These are phyloP conservation scores for Gynochthodes officinalis DNA, from an alignment of 257 asterid species.

Conservation along the genomic window DNA sequence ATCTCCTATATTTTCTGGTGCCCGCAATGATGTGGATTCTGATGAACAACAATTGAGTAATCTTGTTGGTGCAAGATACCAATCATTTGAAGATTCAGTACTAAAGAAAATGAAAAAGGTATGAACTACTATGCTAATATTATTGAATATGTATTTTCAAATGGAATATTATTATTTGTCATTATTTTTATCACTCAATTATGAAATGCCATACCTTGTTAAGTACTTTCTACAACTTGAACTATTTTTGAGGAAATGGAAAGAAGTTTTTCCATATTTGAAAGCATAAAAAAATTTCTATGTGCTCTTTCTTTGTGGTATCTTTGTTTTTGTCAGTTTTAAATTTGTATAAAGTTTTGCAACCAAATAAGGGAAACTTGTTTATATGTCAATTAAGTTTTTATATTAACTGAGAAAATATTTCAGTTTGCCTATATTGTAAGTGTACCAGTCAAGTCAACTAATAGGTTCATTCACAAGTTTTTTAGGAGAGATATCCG, in stretches of 20 bases:
- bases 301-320: background rate
- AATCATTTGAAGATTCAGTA: slow-evolving; percentile 69
- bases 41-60: slow-evolving; percentile 44
- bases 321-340: too few species aligned
- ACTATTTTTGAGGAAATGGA: background rate
- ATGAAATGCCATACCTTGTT: background rate
- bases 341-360: background rate
- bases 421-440: background rate
- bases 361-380: background rate
- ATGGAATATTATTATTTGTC: background rate
- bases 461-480: background rate
- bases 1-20: slow-evolving; percentile 33
- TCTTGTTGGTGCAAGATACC: slow-evolving; percentile 65
- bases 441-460: background rate
- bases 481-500: background rate
- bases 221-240: background rate
- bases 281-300: too few species aligned
- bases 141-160: background rate
- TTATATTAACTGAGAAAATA: background rate
- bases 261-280: background rate
- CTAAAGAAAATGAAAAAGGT: slow-evolving; percentile 78
- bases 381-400: background rate
- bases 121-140: slow-evolving; percentile 3
- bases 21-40: slow-evolving; percentile 34
- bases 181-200: background rate